A percentile compares a stretch with the other conserved stretches of the same genome.
phyloP scores from a whole-genome alignment of 2,329 filamentous ascomycete species.

The Xylaria sp. region DNA sequence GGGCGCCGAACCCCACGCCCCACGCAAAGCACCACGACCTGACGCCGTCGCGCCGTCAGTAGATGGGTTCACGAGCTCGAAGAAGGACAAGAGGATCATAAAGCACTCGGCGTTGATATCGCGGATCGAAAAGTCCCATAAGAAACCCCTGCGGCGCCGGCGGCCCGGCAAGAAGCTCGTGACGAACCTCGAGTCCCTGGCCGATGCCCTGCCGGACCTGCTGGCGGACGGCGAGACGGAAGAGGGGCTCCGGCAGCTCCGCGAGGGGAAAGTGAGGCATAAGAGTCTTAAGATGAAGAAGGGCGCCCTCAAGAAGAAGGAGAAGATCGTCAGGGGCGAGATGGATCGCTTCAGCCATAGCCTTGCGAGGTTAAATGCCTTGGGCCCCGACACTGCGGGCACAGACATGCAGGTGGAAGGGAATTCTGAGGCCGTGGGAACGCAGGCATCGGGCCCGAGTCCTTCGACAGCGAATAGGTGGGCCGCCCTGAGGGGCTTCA shows the following conservation, averaged over 20 bases:
- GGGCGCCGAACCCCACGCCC: constrained; percentile 60
- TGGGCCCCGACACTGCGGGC: constrained; percentile 40
- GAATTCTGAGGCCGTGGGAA: constrained; percentile 36
- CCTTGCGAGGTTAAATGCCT: constrained; percentile 76
- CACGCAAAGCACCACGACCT: constrained; percentile 63
- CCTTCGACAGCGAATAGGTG: constrained; percentile 70
- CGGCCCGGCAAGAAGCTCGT: constrained; percentile 81
- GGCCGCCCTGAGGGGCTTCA: constrained; percentile 85
- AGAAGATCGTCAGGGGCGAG: constrained; percentile 81
- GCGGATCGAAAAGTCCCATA: constrained; percentile 73
- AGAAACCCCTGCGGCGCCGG: constrained; percentile 70
- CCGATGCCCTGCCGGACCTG: constrained; percentile 79
- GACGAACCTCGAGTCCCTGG: constrained; percentile 78
- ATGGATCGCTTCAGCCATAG: constrained; percentile 86
- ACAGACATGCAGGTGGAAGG: constrained; percentile 21
- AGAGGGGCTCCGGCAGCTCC: constrained; percentile 54
- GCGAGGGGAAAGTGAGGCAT: constrained; percentile 74
- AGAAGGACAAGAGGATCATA: constrained; percentile 84
- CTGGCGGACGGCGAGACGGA: constrained; percentile 61
- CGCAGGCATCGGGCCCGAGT: constrained; percentile 29
- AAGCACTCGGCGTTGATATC: constrained; percentile 84
- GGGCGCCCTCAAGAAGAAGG: constrained; percentile 85
- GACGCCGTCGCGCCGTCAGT: constrained; percentile 58
- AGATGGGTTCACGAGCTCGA: constrained; percentile 74
- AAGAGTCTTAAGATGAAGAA: constrained; percentile 79